phyloP scores from a whole-genome alignment of 2,329 filamentous ascomycete genomes.

The Trichophyton mentagrophytes region DNA sequence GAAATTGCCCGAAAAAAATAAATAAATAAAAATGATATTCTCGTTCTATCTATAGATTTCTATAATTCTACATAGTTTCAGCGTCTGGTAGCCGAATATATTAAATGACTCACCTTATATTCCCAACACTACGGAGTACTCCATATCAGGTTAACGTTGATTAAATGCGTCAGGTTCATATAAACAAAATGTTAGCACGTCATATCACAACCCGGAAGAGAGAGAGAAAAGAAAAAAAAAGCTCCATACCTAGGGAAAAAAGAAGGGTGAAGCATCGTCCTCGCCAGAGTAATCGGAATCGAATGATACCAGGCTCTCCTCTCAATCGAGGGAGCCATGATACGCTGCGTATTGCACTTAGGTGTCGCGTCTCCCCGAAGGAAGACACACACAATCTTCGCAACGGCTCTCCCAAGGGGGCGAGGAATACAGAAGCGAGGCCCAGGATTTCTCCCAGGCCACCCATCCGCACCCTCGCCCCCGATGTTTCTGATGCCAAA shows the following conservation, averaged over 20 bases:
- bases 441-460: constrained; percentile 22
- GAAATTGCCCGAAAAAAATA: neutral
- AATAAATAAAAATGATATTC: neutral
- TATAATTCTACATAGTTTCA: neutral
- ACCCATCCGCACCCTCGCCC: constrained; percentile 24
- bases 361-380: constrained; percentile 47
- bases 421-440: constrained; percentile 13
- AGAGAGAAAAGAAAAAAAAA: neutral
- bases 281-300: constrained; percentile 87
- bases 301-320: constrained; percentile 50
- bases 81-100: neutral
- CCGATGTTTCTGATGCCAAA: constrained; percentile 85
- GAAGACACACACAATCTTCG: constrained; percentile 65
- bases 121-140: neutral
- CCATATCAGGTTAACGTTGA: too few relatives aligned
- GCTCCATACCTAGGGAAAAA: constrained; percentile 39
- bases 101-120: neutral
- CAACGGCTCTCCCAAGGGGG: constrained; percentile 84
- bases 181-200: neutral
- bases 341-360: constrained; percentile 76
- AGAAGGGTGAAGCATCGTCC: constrained; percentile 55
- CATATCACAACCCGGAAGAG: neutral
- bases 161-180: neutral
- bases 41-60: too few relatives aligned
- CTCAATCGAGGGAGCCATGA: constrained; percentile 19